These are phyloP conservation scores for Solanum hybrid DNA, from an alignment of 305 asterid species.

Conservation along the genomic window DNA sequence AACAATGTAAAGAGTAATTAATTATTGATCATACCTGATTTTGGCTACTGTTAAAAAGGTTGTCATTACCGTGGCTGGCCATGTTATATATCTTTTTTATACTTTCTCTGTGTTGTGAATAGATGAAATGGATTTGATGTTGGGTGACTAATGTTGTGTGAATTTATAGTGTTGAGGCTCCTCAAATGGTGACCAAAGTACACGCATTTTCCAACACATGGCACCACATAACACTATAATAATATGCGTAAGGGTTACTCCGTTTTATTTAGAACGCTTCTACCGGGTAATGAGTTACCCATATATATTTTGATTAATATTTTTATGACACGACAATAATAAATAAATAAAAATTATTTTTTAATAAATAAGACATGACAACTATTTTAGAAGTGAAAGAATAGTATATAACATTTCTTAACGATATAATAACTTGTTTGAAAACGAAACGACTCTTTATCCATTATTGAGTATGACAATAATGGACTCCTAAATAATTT, in stretches of 20 bases:
- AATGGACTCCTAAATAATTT: too few relatives aligned
- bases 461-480: too few relatives aligned
- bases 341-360: too few relatives aligned
- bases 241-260: background rate
- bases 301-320: too few relatives aligned
- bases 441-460: background rate
- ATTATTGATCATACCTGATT: background rate
- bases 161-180: background rate
- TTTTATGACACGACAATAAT: too few relatives aligned
- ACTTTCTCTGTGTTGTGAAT: background rate
- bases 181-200: background rate
- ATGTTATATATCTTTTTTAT: background rate
- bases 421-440: background rate
- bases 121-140: background rate
- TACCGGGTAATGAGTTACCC: background rate
- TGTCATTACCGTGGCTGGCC: conserved; percentile 1
- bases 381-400: background rate
- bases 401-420: background rate
- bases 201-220: conserved; percentile 1
- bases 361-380: background rate
- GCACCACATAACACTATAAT: background rate
- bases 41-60: background rate
- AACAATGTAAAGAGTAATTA: background rate
- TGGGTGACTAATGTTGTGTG: background rate
- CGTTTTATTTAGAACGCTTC: background rate